Conservation (phyloP, 2,329 filamentous ascomycete species). For the Hypoxylon sp. region DNA sequence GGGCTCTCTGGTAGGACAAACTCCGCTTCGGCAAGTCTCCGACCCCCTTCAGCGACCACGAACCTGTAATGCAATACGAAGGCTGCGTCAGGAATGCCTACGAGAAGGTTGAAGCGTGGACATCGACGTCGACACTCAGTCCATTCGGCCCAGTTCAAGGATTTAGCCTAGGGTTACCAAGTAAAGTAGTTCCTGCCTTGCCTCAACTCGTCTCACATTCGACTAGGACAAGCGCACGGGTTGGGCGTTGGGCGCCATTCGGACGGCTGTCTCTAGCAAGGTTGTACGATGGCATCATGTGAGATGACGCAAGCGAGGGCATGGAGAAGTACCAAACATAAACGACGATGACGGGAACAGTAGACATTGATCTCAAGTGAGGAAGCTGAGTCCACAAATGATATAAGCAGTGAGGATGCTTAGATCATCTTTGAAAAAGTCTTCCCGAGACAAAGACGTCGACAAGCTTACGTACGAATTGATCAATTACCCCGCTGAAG, state of each 20-base stretch:
- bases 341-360: background rate
- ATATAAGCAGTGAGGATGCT: conserved; percentile 6
- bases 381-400: conserved; percentile 14
- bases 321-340: no score
- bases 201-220: background rate
- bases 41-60: conserved; percentile 1
- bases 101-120: background rate
- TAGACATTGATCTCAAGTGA: conserved; percentile 11
- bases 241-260: conserved; percentile 8
- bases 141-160: background rate
- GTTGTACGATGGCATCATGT: background rate
- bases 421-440: conserved; percentile 6
- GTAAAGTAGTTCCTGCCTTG: background rate
- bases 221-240: conserved; percentile 1
- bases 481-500: background rate
- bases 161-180: background rate
- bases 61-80: background rate
- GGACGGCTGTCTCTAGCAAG: conserved; percentile 4
- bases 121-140: background rate
- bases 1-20: conserved; percentile 1
- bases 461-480: background rate
- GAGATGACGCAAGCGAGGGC: background rate
- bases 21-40: conserved; percentile 5
- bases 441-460: background rate
- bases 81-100: background rate